phyloP scores from a whole-genome alignment of 306 rosid genomes.

The Gynostemma pentaphyllum region DNA sequence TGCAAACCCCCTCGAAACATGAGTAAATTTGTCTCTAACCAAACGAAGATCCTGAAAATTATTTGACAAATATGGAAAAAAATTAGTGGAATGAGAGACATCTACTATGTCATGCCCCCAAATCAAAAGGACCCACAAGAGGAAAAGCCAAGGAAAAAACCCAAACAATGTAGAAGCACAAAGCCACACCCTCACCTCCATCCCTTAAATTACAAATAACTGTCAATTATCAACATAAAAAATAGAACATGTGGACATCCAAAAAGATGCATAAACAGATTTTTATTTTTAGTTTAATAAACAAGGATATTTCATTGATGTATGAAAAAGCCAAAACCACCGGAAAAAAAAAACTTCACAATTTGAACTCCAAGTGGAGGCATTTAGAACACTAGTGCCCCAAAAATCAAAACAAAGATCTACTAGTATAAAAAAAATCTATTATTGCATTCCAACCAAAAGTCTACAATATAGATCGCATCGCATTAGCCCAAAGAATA shows the following conservation, averaged over 20 bases:
- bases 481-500: no score
- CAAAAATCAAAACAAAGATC: no score
- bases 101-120: not conserved
- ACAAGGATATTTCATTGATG: not conserved
- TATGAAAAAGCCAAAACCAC: not conserved
- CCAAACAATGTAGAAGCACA: not conserved
- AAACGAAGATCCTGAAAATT: slow-evolving; percentile 87
- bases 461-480: no score
- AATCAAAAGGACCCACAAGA: not conserved
- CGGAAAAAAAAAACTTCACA: no score
- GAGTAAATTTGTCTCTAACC: slow-evolving; percentile 95
- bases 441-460: not conserved
- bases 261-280: not conserved
- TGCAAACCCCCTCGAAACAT: slow-evolving; percentile 96
- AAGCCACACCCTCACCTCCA: not conserved
- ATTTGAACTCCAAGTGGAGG: no score
- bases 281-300: not conserved
- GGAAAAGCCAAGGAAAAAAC: not conserved
- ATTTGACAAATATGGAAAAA: slow-evolving; percentile 5
- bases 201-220: not conserved
- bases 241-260: not conserved
- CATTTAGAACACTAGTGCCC: no score
- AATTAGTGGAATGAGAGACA: not conserved
- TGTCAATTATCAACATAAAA: not conserved
- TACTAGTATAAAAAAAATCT: no score